phyloP scores from a whole-genome alignment of 257 asterid genomes.

The Solanum neorickii region DNA sequence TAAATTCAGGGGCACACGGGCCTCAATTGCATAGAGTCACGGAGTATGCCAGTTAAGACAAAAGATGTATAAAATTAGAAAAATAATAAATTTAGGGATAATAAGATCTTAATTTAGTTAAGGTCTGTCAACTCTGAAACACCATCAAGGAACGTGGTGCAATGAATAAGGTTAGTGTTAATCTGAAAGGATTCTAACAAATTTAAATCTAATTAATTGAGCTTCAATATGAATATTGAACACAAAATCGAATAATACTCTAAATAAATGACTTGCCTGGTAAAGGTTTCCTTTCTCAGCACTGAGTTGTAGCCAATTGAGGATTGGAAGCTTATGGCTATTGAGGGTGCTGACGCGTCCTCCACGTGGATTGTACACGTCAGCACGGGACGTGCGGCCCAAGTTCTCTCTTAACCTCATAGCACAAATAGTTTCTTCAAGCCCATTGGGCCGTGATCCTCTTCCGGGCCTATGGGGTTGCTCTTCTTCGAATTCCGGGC shows the following conservation, averaged over 20 bases:
- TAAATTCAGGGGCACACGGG: no score
- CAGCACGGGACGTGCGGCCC: conserved; percentile 25
- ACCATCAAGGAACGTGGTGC: no score
- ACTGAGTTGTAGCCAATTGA: conserved; percentile 34
- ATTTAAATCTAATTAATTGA: neutral
- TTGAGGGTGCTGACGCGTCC: conserved; percentile 45
- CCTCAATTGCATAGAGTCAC: no score
- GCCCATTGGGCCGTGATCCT: conserved; percentile 18
- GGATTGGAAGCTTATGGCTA: conserved; percentile 45
- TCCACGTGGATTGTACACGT: conserved; percentile 43
- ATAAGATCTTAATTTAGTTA: no score
- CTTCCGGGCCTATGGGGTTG: neutral
- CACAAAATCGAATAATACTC: fast-evolving
- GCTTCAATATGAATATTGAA: fast-evolving
- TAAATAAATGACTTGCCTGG: conserved; percentile 18
- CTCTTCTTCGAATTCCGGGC: conserved; percentile 21
- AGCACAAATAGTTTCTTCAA: conserved; percentile 47
- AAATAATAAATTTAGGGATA: no score
- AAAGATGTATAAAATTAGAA: no score
- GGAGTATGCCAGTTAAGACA: no score
- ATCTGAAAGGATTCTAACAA: neutral
- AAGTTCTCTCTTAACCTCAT: conserved; percentile 29
- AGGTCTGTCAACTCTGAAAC: neutral
- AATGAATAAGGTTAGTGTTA: neutral
- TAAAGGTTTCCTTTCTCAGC: conserved; percentile 49